These are phyloP conservation scores for Beauveria rudraprayagi DNA, from an alignment of 2,329 filamentous ascomycete species.

Conservation along the genomic window DNA sequence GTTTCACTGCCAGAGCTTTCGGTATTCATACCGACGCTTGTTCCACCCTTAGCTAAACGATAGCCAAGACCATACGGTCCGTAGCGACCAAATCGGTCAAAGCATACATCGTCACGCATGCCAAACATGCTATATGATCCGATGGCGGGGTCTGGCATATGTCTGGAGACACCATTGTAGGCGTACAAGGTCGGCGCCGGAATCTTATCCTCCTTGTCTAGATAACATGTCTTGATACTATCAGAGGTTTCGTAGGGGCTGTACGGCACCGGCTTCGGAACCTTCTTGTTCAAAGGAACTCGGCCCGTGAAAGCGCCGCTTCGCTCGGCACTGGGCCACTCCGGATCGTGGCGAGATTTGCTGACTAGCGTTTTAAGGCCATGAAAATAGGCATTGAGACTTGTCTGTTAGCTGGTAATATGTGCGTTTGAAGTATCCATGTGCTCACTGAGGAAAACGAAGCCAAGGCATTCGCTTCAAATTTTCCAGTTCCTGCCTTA, in stretches of 20 bases:
- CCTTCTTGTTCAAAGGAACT: slow-evolving; percentile 11
- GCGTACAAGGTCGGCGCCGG: slow-evolving; percentile 56
- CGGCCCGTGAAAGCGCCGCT: not conserved
- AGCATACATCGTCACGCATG: slow-evolving; percentile 70
- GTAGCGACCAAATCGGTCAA: slow-evolving; percentile 76
- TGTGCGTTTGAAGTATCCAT: not conserved
- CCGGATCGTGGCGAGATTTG: slow-evolving; percentile 55
- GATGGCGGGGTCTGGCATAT: slow-evolving; percentile 69
- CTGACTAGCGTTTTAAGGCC: slow-evolving; percentile 65
- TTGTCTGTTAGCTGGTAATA: slow-evolving; percentile 25
- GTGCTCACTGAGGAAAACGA: slow-evolving; percentile 29
- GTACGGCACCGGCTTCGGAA: slow-evolving; percentile 46
- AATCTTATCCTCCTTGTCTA: slow-evolving; percentile 51
- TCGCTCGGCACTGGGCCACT: slow-evolving; percentile 53
- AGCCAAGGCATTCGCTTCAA: slow-evolving; percentile 32
- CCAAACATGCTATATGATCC: slow-evolving; percentile 71
- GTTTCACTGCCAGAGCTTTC: slow-evolving; percentile 59
- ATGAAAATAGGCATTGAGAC: slow-evolving; percentile 73
- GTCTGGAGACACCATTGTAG: slow-evolving; percentile 62
- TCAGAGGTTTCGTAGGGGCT: slow-evolving; percentile 59
- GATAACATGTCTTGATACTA: slow-evolving; percentile 52
- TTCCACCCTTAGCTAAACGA: slow-evolving; percentile 60
- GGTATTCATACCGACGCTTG: slow-evolving; percentile 62
- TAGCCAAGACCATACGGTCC: slow-evolving; percentile 87
- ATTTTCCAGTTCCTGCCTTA: slow-evolving; percentile 23